Conservation (phyloP, 352 stramenopile genomes). For the Phytophthora quininea region DNA sequence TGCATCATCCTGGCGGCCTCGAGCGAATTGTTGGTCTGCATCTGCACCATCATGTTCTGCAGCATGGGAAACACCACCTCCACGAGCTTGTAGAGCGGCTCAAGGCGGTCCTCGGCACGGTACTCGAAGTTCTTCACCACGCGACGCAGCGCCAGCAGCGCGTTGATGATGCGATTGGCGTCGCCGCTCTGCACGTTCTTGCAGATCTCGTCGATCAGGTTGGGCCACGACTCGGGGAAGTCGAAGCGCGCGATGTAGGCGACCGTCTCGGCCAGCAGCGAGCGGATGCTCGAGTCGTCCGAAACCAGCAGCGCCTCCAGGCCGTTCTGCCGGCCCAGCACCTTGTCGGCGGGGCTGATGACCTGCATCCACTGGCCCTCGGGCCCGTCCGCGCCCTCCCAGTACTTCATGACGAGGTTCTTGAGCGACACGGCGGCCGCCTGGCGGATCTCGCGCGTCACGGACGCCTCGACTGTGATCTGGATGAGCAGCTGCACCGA, state of each 20-base stretch:
- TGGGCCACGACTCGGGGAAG: constrained; percentile 95
- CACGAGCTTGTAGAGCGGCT: constrained; percentile 93
- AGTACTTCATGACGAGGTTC: constrained; percentile 96
- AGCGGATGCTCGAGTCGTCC: constrained; percentile 45
- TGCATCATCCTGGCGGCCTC: constrained; percentile 94
- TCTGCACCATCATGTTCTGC: constrained; percentile 89
- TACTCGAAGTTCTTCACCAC: constrained; percentile 99
- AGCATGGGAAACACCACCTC: constrained; percentile 94
- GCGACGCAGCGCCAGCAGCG: constrained; percentile 95
- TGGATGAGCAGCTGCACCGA: constrained; percentile 83
- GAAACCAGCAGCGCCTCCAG: constrained; percentile 70
- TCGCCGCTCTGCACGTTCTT: constrained; percentile 91
- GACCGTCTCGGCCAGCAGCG: constrained; percentile 94
- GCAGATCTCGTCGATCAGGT: constrained; percentile 88
- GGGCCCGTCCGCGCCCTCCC: constrained; percentile 83
- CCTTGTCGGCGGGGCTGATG: constrained; percentile 72
- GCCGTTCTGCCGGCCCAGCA: constrained; percentile 68
- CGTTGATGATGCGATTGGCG: constrained; percentile 85
- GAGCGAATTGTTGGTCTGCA: constrained; percentile 84
- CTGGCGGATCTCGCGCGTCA: constrained; percentile 89
- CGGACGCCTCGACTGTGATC: constrained; percentile 73
- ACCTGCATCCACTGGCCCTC: constrained; percentile 75
- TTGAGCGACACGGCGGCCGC: constrained; percentile 95
- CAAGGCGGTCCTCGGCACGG: constrained; percentile 91
- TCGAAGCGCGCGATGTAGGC: constrained; percentile 95